These are phyloP conservation scores for Hemisphaericaspora lyxosophila DNA, from an alignment of 1,139 yeast genomes.

Conservation along the genomic window DNA sequence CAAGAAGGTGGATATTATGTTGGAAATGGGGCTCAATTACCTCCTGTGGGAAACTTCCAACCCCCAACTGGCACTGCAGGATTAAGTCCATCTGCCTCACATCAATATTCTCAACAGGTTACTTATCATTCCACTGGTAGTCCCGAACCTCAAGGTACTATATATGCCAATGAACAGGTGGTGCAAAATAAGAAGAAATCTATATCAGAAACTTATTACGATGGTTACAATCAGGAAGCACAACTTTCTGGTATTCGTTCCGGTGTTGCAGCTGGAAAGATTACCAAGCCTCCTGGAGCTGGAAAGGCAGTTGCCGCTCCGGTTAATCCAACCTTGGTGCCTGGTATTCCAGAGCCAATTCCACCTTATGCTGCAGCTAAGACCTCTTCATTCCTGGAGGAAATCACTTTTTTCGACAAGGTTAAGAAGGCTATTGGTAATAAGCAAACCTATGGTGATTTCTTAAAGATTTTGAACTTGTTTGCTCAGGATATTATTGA, in stretches of 20 bases:
- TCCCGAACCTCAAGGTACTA: slow-evolving; percentile 17
- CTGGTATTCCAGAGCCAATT: slow-evolving; percentile 84
- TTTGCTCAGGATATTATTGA: slow-evolving; percentile 90
- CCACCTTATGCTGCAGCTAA: slow-evolving; percentile 58
- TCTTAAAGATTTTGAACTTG: slow-evolving; percentile 79
- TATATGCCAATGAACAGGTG: slow-evolving; percentile 13
- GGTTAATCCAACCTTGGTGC: slow-evolving; percentile 66
- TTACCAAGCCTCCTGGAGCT: slow-evolving; percentile 9
- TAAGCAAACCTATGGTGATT: slow-evolving; percentile 88
- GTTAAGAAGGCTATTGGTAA: slow-evolving; percentile 88
- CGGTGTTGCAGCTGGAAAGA: slow-evolving; percentile 16
- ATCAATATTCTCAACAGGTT: slow-evolving; percentile 14
- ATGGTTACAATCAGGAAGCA: slow-evolving; percentile 46
- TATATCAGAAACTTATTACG: slow-evolving; percentile 30
- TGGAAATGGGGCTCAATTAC: slow-evolving; percentile 56
- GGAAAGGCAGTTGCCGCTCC: slow-evolving; percentile 20
- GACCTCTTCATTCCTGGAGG: slow-evolving; percentile 70
- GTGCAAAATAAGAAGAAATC: slow-evolving; percentile 29
- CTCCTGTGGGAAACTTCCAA: slow-evolving; percentile 95
- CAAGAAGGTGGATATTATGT: slow-evolving; percentile 18
- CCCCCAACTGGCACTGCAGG: slow-evolving; percentile 59
- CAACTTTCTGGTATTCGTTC: slow-evolving; percentile 56
- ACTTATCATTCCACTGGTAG: slow-evolving; percentile 17
- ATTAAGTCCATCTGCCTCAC: slow-evolving; percentile 22
- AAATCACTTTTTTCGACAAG: slow-evolving; percentile 85